Percentiles rank a stretch among this genome's conserved stretches.
These are phyloP conservation scores for Sclerospora graminicola DNA, from an alignment of 352 stramenopile genomes.

Conservation along the genomic window DNA sequence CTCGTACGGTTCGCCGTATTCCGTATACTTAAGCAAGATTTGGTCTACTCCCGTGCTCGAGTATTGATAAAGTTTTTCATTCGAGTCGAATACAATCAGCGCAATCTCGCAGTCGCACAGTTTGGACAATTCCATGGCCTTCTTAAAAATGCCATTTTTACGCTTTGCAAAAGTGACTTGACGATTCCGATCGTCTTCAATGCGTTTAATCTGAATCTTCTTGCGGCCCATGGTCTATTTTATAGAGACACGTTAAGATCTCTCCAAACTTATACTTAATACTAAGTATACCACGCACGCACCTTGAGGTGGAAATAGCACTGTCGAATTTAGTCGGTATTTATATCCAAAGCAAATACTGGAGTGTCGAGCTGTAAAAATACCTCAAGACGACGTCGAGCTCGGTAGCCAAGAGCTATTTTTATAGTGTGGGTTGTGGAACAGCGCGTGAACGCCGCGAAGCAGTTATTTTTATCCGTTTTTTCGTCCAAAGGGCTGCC, in stretches of 20 bases:
- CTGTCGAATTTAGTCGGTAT: too few species aligned
- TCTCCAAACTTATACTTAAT: too few species aligned
- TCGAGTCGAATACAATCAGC: slow-evolving; percentile 81
- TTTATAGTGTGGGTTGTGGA: slow-evolving; percentile 18
- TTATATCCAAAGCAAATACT: slow-evolving; percentile 22
- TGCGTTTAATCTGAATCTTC: slow-evolving; percentile 86
- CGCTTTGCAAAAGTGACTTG: slow-evolving; percentile 79
- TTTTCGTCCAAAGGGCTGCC: slow-evolving; percentile 10
- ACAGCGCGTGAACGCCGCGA: neutral
- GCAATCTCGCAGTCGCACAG: slow-evolving; percentile 82
- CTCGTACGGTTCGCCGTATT: slow-evolving; percentile 77
- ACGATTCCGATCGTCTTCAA: slow-evolving; percentile 78
- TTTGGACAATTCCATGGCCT: slow-evolving; percentile 82
- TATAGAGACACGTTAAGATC: neutral
- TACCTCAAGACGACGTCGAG: slow-evolving; percentile 6
- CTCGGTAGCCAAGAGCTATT: slow-evolving; percentile 17
- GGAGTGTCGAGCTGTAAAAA: slow-evolving; percentile 16
- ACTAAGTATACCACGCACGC: too few species aligned
- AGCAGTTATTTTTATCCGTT: slow-evolving; percentile 36
- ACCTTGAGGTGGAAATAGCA: too few species aligned
- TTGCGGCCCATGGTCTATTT: slow-evolving; percentile 57
- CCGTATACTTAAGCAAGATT: slow-evolving; percentile 81
- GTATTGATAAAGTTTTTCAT: slow-evolving; percentile 82
- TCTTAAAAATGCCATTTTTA: slow-evolving; percentile 83
- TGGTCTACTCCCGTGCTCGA: slow-evolving; percentile 73